A percentile compares a stretch with the other conserved stretches of the same genome.
phyloP scores from a whole-genome alignment of 2,329 filamentous ascomycete species.

The Fusarium globosum region DNA sequence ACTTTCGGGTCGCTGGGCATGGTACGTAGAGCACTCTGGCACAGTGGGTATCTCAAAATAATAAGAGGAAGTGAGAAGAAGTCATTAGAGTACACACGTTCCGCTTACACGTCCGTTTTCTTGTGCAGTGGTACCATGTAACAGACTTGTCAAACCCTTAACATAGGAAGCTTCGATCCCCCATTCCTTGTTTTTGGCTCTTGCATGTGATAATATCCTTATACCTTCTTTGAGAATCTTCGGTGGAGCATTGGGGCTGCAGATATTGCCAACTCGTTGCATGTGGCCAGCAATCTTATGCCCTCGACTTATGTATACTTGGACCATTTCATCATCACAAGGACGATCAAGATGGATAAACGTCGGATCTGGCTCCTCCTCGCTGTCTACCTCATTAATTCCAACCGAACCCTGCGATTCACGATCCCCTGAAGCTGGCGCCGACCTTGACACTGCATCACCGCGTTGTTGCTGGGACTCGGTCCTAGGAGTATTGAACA shows the following conservation, averaged over 20 bases:
- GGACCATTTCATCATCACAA: slow-evolving; percentile 37
- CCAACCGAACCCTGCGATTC: not conserved
- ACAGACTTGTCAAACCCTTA: slow-evolving; percentile 1
- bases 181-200: slow-evolving; percentile 4
- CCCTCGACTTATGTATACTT: slow-evolving; percentile 28
- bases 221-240: slow-evolving; percentile 32
- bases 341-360: slow-evolving; percentile 35
- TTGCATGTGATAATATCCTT: slow-evolving; percentile 11
- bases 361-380: slow-evolving; percentile 19
- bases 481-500: not conserved
- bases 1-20: not conserved
- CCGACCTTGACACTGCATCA: not conserved
- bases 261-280: slow-evolving; percentile 27
- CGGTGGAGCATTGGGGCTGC: slow-evolving; percentile 9
- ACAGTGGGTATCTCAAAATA: not conserved
- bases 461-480: not conserved
- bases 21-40: not conserved
- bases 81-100: not conserved
- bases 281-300: slow-evolving; percentile 31
- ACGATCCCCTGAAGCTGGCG: not conserved
- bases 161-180: slow-evolving; percentile 12
- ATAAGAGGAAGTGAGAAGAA: not conserved
- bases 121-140: not conserved
- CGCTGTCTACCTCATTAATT: not conserved
- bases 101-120: not conserved